Base-by-base conservation (phyloP, 306 rosid genomes). In the Lathyrus oleraceus region DNA sequence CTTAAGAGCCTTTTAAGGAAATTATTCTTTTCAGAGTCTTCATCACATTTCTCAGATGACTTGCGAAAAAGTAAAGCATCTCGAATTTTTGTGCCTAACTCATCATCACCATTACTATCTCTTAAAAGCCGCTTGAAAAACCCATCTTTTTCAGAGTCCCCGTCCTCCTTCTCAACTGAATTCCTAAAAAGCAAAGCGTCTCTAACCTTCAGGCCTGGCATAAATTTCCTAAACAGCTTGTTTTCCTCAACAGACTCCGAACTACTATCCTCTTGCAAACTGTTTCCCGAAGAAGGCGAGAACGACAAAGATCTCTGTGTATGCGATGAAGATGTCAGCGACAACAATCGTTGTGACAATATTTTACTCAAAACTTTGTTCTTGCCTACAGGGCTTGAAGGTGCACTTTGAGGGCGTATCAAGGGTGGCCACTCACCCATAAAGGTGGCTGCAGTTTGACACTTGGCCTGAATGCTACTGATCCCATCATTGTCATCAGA, bases 401-500 rank as follows among this genome's bases (percentile, higher is more conserved):
- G 32, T 44, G 78, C 83, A 15, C 43, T 71, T 30, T 81, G 91
- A 25, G 91, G 88, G 53, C 54, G 60, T 52, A 91, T 74, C 79
- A 94, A 76, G 14, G 91, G 78, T 0, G 81, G 84, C 97, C 99
- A 91, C 80, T 94, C 99, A 2, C 92, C 99, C 91, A 82, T 86
- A 88, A 91, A 73, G 53, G 96, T 94, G 43, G 97, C 96, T 7
- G 95, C 92, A 75, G 79, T 86, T 82, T 86, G 97, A 81, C 97
- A 91, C 79, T 85, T 91, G 81, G 88, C 96, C 53, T 91, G 97
- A 65, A 94, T 79, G 79, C 88, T 86, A 81, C 92, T 82, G 79
- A 94, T 87, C 80, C 96, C 99, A 51, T 91, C 97, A 80, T 86
- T 87, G 77, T 94, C 99, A 78, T 91, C 92, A 17, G 86, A 78